Conservation (phyloP, 1,139 yeast genomes). For the Hemisphaericaspora lyxosophila region DNA sequence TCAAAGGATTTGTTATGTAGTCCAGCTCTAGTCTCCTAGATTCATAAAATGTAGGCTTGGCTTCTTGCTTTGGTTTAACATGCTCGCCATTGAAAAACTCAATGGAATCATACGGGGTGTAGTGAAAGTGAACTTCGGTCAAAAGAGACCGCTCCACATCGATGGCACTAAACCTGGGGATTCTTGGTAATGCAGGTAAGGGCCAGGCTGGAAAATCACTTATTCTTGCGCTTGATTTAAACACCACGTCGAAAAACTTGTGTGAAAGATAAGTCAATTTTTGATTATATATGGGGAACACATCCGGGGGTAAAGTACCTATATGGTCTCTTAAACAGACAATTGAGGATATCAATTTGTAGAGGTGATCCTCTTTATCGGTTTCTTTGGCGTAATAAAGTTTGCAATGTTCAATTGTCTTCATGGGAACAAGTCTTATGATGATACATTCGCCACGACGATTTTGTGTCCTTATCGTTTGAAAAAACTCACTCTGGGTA, state of each 20-base stretch:
- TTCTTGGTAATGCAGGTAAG: slow-evolving; percentile 67
- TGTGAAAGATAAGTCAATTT: slow-evolving; percentile 60
- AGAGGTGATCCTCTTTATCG: slow-evolving; percentile 48
- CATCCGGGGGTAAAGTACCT: slow-evolving; percentile 81
- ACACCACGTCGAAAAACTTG: slow-evolving; percentile 53
- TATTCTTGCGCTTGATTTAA: slow-evolving; percentile 22
- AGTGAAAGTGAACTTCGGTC: slow-evolving; percentile 72
- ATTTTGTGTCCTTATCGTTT: slow-evolving; percentile 32
- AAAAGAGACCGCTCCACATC: slow-evolving; percentile 80
- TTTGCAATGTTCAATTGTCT: slow-evolving; percentile 79
- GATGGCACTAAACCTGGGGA: slow-evolving; percentile 59
- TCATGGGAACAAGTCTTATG: slow-evolving; percentile 68
- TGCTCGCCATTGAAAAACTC: slow-evolving; percentile 20
- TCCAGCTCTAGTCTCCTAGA: slow-evolving; percentile 67
- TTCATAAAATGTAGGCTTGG: slow-evolving; percentile 51
- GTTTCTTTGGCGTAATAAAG: slow-evolving; percentile 28
- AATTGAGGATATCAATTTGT: slow-evolving; percentile 73
- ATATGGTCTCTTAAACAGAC: slow-evolving; percentile 81
- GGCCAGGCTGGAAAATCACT: slow-evolving; percentile 60
- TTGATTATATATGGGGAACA: slow-evolving; percentile 72
- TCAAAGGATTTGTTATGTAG: slow-evolving; percentile 65
- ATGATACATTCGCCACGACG: slow-evolving; percentile 49
- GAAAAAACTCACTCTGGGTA: slow-evolving; percentile 30
- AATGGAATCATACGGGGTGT: slow-evolving; percentile 52
- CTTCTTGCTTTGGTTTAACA: background rate